Evolutionary conservation across 2,329 filamentous ascomycete genomes (phyloP).

Genomic region (Fusarium sp.): DNA sequence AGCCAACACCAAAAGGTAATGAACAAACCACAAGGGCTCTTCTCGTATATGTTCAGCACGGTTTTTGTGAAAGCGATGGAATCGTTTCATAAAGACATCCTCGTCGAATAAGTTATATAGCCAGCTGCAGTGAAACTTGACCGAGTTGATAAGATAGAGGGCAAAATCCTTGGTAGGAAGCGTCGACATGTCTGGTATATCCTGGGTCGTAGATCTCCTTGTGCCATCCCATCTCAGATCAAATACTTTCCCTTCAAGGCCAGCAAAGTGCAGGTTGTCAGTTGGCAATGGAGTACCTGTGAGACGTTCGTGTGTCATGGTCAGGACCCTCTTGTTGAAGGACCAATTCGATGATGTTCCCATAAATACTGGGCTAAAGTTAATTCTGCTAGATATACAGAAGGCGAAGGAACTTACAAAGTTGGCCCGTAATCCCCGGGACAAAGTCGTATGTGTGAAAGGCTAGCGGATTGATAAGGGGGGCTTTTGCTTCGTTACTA

Average conservation of each 20-base stretch:
- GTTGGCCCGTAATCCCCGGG: constrained; percentile 23
- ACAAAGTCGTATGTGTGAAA: constrained; percentile 42
- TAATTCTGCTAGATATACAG: background rate
- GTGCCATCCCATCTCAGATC: constrained; percentile 35
- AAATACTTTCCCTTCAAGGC: constrained; percentile 34
- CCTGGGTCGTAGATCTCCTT: constrained; percentile 1
- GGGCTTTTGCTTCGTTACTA: constrained; percentile 24
- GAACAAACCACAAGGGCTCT: constrained; percentile 37
- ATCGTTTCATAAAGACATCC: constrained; percentile 36
- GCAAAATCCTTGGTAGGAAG: constrained; percentile 38
- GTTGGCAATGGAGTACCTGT: constrained; percentile 29
- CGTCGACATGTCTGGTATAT: constrained; percentile 9
- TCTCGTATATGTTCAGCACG: constrained; percentile 6
- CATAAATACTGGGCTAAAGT: constrained; percentile 31
- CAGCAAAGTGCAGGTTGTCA: constrained; percentile 29
- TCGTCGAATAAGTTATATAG: constrained; percentile 39
- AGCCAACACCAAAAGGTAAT: constrained; percentile 40
- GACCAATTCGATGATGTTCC: constrained; percentile 42
- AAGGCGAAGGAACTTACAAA: constrained; percentile 6
- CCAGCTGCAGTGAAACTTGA: constrained; percentile 41
- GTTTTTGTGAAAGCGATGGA: constrained; percentile 26
- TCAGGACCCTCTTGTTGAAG: constrained; percentile 40
- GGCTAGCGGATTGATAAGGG: constrained; percentile 36
- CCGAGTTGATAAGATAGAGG: constrained; percentile 40
- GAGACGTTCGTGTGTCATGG: constrained; percentile 38